Conservation (phyloP, 768 basidiomycete genomes). For the Pisolithus sp. region DNA sequence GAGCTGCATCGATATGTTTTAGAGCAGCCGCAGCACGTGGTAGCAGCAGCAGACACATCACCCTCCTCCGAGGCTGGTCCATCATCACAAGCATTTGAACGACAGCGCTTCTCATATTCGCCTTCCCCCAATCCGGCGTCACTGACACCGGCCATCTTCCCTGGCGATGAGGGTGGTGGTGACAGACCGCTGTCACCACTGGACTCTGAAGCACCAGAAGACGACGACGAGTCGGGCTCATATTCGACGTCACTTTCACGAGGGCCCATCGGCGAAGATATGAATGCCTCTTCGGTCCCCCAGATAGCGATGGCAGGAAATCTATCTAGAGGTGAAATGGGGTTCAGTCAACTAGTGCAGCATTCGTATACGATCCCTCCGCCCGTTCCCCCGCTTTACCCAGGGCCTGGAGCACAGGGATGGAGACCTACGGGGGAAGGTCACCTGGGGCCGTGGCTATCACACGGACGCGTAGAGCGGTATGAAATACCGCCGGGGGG, state of each 20-base stretch:
- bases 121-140: not conserved
- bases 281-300: slow-evolving; percentile 19
- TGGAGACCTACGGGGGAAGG: slow-evolving; percentile 45
- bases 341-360: slow-evolving; percentile 16
- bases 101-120: slow-evolving; percentile 1
- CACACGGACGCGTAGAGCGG: slow-evolving; percentile 8
- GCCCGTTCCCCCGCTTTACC: slow-evolving; percentile 13
- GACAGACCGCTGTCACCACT: not conserved
- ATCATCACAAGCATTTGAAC: slow-evolving; percentile 5
- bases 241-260: not conserved
- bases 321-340: slow-evolving; percentile 29
- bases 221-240: slow-evolving; percentile 1
- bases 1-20: slow-evolving; percentile 6
- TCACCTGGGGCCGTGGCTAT: slow-evolving; percentile 33
- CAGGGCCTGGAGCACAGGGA: slow-evolving; percentile 12
- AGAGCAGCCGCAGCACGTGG: not conserved
- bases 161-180: too few relatives aligned
- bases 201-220: slow-evolving; percentile 1
- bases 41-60: not conserved
- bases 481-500: slow-evolving; percentile 12
- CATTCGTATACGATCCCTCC: slow-evolving; percentile 22
- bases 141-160: not conserved
- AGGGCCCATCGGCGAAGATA: not conserved
- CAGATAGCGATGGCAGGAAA: slow-evolving; percentile 15
- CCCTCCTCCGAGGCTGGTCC: slow-evolving; percentile 2